These are phyloP conservation scores for Astrephomene gubernaculifera DNA, from an alignment of 139 green algal species.

Conservation along the genomic window DNA sequence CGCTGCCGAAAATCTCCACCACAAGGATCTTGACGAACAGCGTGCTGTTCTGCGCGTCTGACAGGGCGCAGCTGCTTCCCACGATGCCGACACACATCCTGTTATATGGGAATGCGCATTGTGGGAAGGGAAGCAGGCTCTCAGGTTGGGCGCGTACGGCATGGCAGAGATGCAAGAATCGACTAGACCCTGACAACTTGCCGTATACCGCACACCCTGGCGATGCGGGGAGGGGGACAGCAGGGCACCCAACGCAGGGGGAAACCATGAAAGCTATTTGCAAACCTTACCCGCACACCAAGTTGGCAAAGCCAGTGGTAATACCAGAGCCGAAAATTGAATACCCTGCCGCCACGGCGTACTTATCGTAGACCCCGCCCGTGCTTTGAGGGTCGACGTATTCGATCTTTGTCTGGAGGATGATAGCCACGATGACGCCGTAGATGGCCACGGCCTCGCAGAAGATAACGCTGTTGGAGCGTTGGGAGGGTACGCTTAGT, in stretches of 20 bases:
- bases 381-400: constrained; percentile 43
- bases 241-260: neutral
- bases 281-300: constrained; percentile 96
- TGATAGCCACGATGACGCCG: constrained; percentile 99
- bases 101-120: no score
- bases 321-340: constrained; percentile 95
- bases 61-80: constrained; percentile 94
- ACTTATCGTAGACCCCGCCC: constrained; percentile 55
- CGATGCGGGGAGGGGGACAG: no score
- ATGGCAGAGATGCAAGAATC: no score
- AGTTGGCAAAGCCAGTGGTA: constrained; percentile 95
- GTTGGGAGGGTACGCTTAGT: neutral
- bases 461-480: constrained; percentile 95
- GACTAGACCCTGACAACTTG: no score
- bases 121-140: no score
- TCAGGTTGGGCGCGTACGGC: no score
- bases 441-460: constrained; percentile 99
- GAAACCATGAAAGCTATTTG: no score
- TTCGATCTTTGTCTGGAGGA: constrained; percentile 97
- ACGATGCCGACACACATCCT: constrained; percentile 98
- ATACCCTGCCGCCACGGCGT: constrained; percentile 88
- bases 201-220: no score
- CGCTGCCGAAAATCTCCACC: constrained; percentile 99
- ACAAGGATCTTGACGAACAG: constrained; percentile 99
- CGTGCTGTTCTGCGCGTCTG: constrained; percentile 97